Evolutionary conservation across 805 yeast species (phyloP).

Genomic region (Saturnispora halmiae): DNA sequence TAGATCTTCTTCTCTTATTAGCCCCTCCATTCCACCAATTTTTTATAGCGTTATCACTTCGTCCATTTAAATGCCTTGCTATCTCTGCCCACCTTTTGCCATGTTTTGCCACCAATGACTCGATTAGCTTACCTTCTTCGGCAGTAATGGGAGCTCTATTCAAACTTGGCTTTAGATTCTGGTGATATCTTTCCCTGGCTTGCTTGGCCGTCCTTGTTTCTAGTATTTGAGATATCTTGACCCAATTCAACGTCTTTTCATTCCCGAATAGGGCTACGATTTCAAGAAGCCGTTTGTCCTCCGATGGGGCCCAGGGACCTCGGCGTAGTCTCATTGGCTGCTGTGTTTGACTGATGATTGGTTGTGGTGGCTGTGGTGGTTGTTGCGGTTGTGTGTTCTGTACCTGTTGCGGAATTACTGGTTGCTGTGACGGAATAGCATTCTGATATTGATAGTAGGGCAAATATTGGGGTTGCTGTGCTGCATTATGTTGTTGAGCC

Average conservation of each 20-base stretch:
- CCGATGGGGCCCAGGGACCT: constrained; percentile 89
- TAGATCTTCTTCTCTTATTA: constrained; percentile 57
- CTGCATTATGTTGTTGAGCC: too few species aligned
- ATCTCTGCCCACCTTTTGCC: constrained; percentile 95
- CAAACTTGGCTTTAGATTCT: constrained; percentile 76
- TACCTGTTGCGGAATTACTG: background rate
- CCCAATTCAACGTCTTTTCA: constrained; percentile 61
- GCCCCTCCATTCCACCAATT: constrained; percentile 98
- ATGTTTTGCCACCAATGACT: constrained; percentile 63
- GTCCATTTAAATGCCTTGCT: constrained; percentile 76
- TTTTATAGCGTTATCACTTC: constrained; percentile 85
- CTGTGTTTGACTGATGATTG: background rate
- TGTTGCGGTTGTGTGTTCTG: too few species aligned
- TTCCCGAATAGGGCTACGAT: constrained; percentile 67
- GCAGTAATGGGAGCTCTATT: constrained; percentile 75
- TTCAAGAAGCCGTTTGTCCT: constrained; percentile 63
- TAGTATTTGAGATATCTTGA: constrained; percentile 63
- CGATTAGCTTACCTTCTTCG: constrained; percentile 78
- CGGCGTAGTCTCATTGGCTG: constrained; percentile 32
- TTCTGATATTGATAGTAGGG: too few species aligned
- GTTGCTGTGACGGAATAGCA: background rate
- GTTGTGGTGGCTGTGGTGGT: background rate
- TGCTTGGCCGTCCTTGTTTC: constrained; percentile 83
- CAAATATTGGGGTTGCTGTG: background rate
- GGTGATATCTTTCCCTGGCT: constrained; percentile 86